A percentile compares a stretch with the other conserved stretches of the same genome.
These are phyloP conservation scores for Thelonectria blattea DNA, from an alignment of 2,329 filamentous ascomycete species.

Conservation along the genomic window DNA sequence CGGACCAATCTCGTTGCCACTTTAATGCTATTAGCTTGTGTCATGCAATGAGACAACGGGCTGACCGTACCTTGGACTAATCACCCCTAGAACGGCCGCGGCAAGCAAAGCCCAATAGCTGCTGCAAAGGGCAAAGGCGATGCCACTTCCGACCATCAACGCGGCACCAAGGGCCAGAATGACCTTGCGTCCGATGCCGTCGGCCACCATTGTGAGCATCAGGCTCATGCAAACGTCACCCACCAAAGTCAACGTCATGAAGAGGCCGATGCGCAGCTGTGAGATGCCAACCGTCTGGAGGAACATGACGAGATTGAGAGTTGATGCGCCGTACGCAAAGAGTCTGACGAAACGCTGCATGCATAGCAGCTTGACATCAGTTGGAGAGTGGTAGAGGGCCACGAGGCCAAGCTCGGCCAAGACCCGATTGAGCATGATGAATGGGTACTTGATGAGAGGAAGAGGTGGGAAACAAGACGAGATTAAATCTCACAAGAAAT, in stretches of 20 bases:
- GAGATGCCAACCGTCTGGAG: constrained; percentile 57
- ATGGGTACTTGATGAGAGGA: not conserved
- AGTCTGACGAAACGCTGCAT: constrained; percentile 65
- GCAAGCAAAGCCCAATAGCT: constrained; percentile 65
- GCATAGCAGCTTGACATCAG: constrained; percentile 57
- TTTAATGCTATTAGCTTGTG: constrained; percentile 31
- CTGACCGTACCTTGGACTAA: constrained; percentile 56
- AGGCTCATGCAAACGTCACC: constrained; percentile 67
- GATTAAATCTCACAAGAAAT: not conserved
- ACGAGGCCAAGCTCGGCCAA: constrained; percentile 36
- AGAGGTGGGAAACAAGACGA: not conserved
- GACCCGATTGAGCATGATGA: not conserved
- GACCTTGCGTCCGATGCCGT: constrained; percentile 59
- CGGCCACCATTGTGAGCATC: constrained; percentile 63
- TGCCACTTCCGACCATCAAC: constrained; percentile 62
- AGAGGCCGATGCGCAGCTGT: constrained; percentile 61
- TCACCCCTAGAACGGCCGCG: constrained; percentile 66
- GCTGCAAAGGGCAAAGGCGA: constrained; percentile 57
- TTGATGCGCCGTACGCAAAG: constrained; percentile 66
- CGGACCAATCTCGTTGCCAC: constrained; percentile 68
- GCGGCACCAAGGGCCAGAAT: constrained; percentile 61
- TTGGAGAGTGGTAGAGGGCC: constrained; percentile 31
- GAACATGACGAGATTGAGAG: constrained; percentile 63
- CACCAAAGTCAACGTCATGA: constrained; percentile 69
- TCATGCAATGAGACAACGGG: not conserved